These are phyloP conservation scores for Colletotrichum spinosum DNA, from an alignment of 2,329 filamentous ascomycete species.

Conservation along the genomic window DNA sequence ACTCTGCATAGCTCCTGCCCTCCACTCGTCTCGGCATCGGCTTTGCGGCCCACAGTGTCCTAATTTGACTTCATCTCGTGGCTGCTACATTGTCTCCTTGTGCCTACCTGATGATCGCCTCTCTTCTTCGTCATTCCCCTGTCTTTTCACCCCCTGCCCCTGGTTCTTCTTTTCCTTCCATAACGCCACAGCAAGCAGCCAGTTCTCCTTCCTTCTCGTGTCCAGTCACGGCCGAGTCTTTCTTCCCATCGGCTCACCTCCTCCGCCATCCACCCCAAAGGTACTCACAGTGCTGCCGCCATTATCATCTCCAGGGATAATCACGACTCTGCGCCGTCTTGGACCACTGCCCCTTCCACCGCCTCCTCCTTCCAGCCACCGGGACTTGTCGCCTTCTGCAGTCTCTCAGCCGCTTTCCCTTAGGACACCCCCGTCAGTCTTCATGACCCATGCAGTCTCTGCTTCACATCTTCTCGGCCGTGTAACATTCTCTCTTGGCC, in stretches of 20 bases:
- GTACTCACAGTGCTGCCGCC: neutral
- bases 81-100: neutral
- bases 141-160: neutral
- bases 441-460: conserved; percentile 18
- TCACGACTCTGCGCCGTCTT: neutral
- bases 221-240: neutral
- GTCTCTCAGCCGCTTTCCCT: neutral
- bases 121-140: neutral
- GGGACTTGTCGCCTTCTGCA: neutral
- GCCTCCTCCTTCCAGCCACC: neutral
- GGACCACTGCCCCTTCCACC: neutral
- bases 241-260: too few relatives aligned
- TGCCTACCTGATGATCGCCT: neutral
- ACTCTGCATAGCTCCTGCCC: neutral
- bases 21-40: neutral
- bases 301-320: neutral
- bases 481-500: conserved; percentile 28
- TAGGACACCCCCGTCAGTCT: neutral
- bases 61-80: conserved; percentile 35
- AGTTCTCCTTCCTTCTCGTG: neutral
- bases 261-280: neutral
- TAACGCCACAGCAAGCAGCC: conserved; percentile 1
- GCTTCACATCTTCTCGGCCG: conserved; percentile 25
- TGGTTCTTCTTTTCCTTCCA: neutral
- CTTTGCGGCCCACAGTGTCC: conserved; percentile 12